These are phyloP conservation scores for Pilobolus umbonatus DNA, from an alignment of 192 early-diverging fungal genomes.

Conservation along the genomic window DNA sequence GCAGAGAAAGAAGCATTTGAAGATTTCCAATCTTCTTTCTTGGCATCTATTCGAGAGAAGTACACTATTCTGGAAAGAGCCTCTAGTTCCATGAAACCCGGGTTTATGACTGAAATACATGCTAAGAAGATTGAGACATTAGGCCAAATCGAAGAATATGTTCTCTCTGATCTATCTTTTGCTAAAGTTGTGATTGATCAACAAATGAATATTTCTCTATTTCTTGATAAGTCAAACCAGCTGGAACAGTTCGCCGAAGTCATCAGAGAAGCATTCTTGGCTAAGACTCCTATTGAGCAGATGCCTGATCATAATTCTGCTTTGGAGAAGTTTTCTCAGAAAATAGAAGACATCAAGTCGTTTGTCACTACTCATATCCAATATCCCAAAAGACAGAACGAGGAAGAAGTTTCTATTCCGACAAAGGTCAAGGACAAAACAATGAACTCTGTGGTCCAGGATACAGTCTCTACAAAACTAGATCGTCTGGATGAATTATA, in stretches of 20 bases:
- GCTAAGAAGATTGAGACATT: slow-evolving; percentile 10
- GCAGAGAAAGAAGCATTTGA: not conserved
- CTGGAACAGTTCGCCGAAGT: slow-evolving; percentile 11
- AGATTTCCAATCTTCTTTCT: not conserved
- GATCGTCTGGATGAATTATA: slow-evolving; percentile 10
- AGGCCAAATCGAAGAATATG: not conserved
- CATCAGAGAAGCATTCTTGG: slow-evolving; percentile 10
- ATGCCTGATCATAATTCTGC: not conserved
- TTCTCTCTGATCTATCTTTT: not conserved
- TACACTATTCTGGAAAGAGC: not conserved
- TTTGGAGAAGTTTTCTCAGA: not conserved
- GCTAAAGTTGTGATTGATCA: slow-evolving; percentile 11
- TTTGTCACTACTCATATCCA: not conserved
- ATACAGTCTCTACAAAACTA: slow-evolving; percentile 1
- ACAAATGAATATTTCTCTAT: slow-evolving; percentile 3
- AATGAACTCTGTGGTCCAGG: slow-evolving; percentile 4
- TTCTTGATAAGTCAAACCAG: not conserved
- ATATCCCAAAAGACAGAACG: not conserved
- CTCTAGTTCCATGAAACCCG: not conserved
- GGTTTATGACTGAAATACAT: slow-evolving; percentile 11
- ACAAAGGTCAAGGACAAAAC: slow-evolving; percentile 16
- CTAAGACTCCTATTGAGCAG: not conserved
- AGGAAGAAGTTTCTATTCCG: slow-evolving; percentile 2
- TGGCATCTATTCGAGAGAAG: not conserved
- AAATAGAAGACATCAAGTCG: not conserved